A percentile compares a stretch with the other conserved stretches of the same genome.
Evolutionary conservation across 345 rosid species (phyloP).

Genomic region (Viola odorata): DNA sequence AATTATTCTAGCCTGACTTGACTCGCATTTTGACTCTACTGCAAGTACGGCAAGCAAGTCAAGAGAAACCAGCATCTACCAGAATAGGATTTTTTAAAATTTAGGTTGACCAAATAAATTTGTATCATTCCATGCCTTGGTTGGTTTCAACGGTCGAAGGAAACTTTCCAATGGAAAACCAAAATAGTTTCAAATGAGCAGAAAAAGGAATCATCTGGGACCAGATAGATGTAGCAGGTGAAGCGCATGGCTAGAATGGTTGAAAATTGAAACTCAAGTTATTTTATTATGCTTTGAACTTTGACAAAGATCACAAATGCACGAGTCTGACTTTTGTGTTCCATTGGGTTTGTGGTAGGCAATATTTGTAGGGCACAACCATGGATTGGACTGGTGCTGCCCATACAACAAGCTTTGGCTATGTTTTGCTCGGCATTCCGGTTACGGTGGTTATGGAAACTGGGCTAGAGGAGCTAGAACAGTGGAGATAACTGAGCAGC

Average conservation of each 20-base stretch:
- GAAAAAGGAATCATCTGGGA: not conserved
- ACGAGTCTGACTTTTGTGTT: not conserved
- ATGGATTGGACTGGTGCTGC: slow-evolving; percentile 96
- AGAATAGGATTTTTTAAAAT: not conserved
- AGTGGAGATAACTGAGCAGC: slow-evolving; percentile 55
- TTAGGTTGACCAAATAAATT: not conserved
- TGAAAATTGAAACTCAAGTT: slow-evolving; percentile 7
- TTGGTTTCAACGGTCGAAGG: not conserved
- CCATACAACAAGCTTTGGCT: slow-evolving; percentile 72
- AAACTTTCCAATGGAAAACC: not conserved
- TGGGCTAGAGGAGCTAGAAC: slow-evolving; percentile 87
- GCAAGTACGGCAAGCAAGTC: not conserved
- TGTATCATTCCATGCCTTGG: not conserved
- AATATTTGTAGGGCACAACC: slow-evolving; percentile 88
- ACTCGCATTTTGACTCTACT: not conserved
- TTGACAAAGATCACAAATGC: slow-evolving; percentile 3
- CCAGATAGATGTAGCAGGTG: not conserved
- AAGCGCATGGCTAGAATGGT: too few species aligned
- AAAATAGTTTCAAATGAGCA: not conserved
- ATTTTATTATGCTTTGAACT: not conserved
- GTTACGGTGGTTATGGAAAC: slow-evolving; percentile 80
- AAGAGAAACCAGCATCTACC: too few species aligned
- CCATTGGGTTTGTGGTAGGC: slow-evolving; percentile 45
- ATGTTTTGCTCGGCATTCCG: slow-evolving; percentile 88
- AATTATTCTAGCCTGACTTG: not conserved